A percentile compares a stretch with the other conserved stretches of the same genome.
Conservation (phyloP, 179 eudicot species). For the Nepenthes alata region DNA sequence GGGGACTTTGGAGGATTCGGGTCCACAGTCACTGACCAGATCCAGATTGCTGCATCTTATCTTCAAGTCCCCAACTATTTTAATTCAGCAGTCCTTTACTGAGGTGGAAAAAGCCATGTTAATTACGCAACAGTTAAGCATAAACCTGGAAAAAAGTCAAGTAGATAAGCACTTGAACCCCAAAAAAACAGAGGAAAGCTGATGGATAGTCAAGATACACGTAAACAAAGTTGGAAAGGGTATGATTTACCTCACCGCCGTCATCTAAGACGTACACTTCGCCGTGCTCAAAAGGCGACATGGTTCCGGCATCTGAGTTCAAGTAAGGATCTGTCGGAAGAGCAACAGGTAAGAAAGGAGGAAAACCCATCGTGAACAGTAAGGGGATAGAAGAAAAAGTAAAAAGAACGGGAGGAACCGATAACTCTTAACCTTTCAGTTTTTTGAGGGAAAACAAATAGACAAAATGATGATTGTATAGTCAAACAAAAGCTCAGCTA, state of each 20-base stretch:
- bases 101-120: background rate
- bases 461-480: too few relatives aligned
- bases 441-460: too few relatives aligned
- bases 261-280: constrained; percentile 8
- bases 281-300: constrained; percentile 14
- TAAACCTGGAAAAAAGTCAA: too few relatives aligned
- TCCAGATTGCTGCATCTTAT: too few relatives aligned
- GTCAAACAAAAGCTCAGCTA: background rate
- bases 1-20: too few relatives aligned
- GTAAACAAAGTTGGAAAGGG: constrained; percentile 3
- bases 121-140: background rate
- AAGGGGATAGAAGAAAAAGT: too few relatives aligned
- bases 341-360: constrained; percentile 1
- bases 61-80: background rate
- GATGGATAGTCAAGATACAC: background rate
- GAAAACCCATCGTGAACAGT: background rate
- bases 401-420: too few relatives aligned
- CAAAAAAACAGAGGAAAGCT: too few relatives aligned
- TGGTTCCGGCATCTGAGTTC: constrained; percentile 15
- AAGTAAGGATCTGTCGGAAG: constrained; percentile 11
- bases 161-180: too few relatives aligned
- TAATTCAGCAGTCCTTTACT: background rate
- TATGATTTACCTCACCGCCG: constrained; percentile 10
- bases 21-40: too few relatives aligned
- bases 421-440: too few relatives aligned